phyloP scores from a whole-genome alignment of 306 rosid species.

The Hippophae tibetana region DNA sequence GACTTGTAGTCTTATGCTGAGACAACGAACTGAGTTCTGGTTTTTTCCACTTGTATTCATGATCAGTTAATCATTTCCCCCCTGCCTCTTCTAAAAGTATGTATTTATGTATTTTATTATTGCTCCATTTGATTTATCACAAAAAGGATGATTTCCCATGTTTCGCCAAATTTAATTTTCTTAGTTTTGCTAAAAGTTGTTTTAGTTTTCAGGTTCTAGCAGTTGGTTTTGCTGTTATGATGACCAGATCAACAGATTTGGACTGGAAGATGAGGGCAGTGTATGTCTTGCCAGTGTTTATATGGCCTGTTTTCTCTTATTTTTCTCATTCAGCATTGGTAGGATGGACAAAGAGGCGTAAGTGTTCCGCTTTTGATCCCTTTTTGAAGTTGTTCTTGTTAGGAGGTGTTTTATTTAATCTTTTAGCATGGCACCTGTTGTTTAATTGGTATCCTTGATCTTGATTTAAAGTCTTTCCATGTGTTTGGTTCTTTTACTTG shows the following conservation, averaged over 20 bases:
- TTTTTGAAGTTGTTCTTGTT: not conserved
- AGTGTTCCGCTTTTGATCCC: slow-evolving; percentile 24
- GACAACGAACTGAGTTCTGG: no score
- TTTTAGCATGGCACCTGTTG: no score
- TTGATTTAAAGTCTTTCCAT: no score
- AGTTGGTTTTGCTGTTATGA: slow-evolving; percentile 70
- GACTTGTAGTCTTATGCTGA: no score
- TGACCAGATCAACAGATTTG: slow-evolving; percentile 56
- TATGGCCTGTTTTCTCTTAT: slow-evolving; percentile 59
- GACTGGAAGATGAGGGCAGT: slow-evolving; percentile 79
- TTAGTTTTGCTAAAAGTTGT: slow-evolving; percentile 16
- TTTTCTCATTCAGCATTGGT: slow-evolving; percentile 41
- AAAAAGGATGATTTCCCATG: not conserved
- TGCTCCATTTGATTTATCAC: no score
- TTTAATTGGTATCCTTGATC: no score
- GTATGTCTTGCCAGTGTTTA: slow-evolving; percentile 80
- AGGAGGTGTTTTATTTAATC: no score
- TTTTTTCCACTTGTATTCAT: no score
- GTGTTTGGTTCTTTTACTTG: no score
- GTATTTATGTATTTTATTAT: no score
- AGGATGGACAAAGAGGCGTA: slow-evolving; percentile 63
- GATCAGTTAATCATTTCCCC: no score
- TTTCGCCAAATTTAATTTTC: not conserved
- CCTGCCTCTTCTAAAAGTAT: no score
- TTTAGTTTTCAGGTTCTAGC: slow-evolving; percentile 63